A percentile compares a stretch with the other conserved stretches of the same genome.
Evolutionary conservation across 352 stramenopile species (phyloP).

Genomic region (Blastocystis sp.): DNA sequence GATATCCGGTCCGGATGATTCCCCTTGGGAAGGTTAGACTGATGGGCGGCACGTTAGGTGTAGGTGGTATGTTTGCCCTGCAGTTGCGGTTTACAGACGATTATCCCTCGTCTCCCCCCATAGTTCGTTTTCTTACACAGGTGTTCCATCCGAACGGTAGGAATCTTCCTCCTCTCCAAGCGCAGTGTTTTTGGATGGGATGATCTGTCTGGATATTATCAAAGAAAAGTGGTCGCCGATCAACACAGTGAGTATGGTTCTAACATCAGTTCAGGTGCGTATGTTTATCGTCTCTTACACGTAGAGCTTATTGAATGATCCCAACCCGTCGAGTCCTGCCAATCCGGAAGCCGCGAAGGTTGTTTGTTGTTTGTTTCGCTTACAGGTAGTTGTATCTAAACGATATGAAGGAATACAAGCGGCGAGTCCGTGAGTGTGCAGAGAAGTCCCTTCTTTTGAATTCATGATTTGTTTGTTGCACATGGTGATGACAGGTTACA

Average conservation of each 20-base stretch:
- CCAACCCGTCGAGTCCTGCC: conserved; percentile 41
- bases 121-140: conserved; percentile 40
- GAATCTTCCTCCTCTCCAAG: neutral
- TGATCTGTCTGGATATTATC: conserved; percentile 56
- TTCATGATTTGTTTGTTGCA: conserved; percentile 8
- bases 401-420: conserved; percentile 27
- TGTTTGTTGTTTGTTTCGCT: neutral
- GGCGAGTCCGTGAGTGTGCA: conserved; percentile 27
- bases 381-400: conserved; percentile 25
- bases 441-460: conserved; percentile 49
- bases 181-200: conserved; percentile 48
- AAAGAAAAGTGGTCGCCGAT: conserved; percentile 55
- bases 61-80: conserved; percentile 56
- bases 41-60: neutral
- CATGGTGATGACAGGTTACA: neutral
- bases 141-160: conserved; percentile 55
- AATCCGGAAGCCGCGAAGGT: conserved; percentile 35
- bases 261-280: conserved; percentile 48
- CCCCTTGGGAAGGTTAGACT: conserved; percentile 48
- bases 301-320: conserved; percentile 55
- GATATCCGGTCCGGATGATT: conserved; percentile 55
- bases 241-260: conserved; percentile 52
- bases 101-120: conserved; percentile 35
- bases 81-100: conserved; percentile 45
- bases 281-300: neutral